Conservation (phyloP, 140 eudicot genomes). For the Erigeron philadelphicus region DNA sequence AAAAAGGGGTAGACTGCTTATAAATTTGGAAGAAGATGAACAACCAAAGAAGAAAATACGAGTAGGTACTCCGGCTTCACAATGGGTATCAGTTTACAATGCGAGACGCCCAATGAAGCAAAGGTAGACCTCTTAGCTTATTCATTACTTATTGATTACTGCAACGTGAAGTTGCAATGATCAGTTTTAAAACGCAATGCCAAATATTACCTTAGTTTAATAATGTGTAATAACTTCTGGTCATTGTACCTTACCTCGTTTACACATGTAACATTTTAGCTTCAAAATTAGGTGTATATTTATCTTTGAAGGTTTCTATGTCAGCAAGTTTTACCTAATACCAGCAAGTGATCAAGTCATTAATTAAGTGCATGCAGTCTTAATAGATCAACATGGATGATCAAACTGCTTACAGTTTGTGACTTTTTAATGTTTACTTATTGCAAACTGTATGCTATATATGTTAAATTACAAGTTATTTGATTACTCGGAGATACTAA, state of each 20-base stretch:
- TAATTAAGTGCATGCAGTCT: too few species aligned
- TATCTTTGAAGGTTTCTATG: background rate
- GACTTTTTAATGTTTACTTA: background rate
- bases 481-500: background rate
- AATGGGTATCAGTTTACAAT: constrained; percentile 85
- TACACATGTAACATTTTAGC: background rate
- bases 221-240: too few species aligned
- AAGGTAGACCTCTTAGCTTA: constrained; percentile 31
- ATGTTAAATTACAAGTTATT: background rate
- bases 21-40: constrained; percentile 82
- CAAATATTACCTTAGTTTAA: too few species aligned
- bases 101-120: constrained; percentile 89
- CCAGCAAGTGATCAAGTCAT: background rate
- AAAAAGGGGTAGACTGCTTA: constrained; percentile 72
- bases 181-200: too few species aligned
- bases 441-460: constrained; percentile 2
- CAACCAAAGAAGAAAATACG: constrained; percentile 75
- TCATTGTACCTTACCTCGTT: too few species aligned
- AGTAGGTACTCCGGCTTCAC: constrained; percentile 76
- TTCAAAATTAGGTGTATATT: background rate
- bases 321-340: constrained; percentile 6
- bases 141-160: too few species aligned
- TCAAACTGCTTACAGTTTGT: background rate
- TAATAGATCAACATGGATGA: background rate
- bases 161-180: too few species aligned